Conservation (phyloP, 371 early-diverging fungal genomes). For the Rhizopus sp. region DNA sequence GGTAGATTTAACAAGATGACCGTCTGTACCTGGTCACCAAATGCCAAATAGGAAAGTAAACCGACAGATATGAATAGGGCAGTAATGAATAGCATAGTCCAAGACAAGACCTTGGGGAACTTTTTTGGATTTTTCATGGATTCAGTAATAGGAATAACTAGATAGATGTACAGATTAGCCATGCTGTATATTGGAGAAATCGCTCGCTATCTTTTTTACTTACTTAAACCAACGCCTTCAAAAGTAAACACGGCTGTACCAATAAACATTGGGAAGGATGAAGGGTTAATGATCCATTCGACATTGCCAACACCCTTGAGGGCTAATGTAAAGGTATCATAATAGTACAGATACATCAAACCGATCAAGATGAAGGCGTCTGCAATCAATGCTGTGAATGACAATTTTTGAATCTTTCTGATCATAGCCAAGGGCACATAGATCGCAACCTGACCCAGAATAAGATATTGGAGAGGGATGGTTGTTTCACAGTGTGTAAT, state of each 20-base stretch:
- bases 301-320: constrained; percentile 65
- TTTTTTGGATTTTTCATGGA: constrained; percentile 81
- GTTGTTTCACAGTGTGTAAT: constrained; percentile 54
- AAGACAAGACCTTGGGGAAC: constrained; percentile 71
- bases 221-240: constrained; percentile 84
- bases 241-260: constrained; percentile 91
- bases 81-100: constrained; percentile 73
- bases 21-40: constrained; percentile 78
- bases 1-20: constrained; percentile 83
- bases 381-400: constrained; percentile 78
- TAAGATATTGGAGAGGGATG: constrained; percentile 52
- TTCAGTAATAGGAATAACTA: constrained; percentile 68
- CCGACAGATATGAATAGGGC: constrained; percentile 74
- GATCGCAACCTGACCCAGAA: constrained; percentile 69
- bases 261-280: constrained; percentile 78
- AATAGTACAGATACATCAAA: constrained; percentile 74
- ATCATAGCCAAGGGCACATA: constrained; percentile 84
- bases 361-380: constrained; percentile 85
- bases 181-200: not conserved
- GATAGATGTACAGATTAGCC: not conserved
- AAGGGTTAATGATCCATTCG: constrained; percentile 64
- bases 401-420: constrained; percentile 78
- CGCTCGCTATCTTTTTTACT: constrained; percentile 4
- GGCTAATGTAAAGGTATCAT: constrained; percentile 59
- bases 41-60: constrained; percentile 75